Percentiles rank a stretch among this genome's conserved stretches.
phyloP scores from a whole-genome alignment of 2,329 filamentous ascomycete species.

The Trichoderma cornu-damae region DNA sequence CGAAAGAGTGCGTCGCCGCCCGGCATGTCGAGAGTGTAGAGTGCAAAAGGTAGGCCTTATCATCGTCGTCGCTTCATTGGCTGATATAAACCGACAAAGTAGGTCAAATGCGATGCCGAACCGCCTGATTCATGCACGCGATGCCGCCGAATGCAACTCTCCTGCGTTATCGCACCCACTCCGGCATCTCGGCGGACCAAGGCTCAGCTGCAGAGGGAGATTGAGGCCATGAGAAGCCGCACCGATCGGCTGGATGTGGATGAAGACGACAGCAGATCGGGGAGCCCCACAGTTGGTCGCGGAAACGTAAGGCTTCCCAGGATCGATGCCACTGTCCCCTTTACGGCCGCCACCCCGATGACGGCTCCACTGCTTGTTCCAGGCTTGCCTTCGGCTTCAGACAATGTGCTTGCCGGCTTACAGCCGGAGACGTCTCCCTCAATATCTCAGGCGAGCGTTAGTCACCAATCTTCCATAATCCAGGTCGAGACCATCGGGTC shows the following conservation, averaged over 20 bases:
- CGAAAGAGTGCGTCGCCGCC: slow-evolving; percentile 4
- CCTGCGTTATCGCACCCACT: neutral
- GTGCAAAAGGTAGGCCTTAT: neutral
- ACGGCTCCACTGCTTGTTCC: neutral
- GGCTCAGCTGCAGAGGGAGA: slow-evolving; percentile 5
- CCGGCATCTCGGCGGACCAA: slow-evolving; percentile 11
- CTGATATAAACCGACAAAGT: neutral
- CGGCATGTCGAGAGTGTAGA: slow-evolving; percentile 13
- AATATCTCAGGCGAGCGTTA: neutral
- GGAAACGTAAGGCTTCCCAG: neutral
- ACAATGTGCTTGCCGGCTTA: neutral
- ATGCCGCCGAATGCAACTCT: slow-evolving; percentile 10
- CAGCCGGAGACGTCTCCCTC: neutral
- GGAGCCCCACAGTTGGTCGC: neutral
- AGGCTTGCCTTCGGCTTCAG: neutral
- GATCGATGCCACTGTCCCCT: neutral
- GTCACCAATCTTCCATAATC: neutral
- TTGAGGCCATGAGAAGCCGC: slow-evolving; percentile 3
- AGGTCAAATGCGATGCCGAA: slow-evolving; percentile 14
- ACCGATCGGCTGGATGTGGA: neutral
- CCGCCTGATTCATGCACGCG: neutral
- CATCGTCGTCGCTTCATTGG: neutral
- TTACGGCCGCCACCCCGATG: neutral
- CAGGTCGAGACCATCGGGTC: neutral
- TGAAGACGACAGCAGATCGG: neutral